Conservation (phyloP, 78 protist species). For the Dictyostelium citrinum region DNA sequence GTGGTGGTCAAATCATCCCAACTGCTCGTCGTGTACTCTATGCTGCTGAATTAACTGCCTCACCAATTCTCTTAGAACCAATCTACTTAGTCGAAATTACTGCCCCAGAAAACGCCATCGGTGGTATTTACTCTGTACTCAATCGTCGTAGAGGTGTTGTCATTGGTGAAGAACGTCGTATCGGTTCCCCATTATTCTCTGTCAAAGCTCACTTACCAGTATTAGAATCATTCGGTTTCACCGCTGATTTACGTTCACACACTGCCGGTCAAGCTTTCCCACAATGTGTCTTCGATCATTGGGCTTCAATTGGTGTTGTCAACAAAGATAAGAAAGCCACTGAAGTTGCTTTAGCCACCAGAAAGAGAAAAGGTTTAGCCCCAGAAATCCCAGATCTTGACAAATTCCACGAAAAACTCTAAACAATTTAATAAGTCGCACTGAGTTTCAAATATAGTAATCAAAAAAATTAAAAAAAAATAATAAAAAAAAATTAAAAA, state of each 20-base stretch:
- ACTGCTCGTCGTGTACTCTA: conserved; percentile 94
- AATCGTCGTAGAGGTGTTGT: conserved; percentile 95
- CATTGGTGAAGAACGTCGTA: conserved; percentile 91
- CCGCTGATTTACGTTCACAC: conserved; percentile 96
- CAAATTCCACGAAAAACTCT: not conserved
- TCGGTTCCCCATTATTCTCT: conserved; percentile 92
- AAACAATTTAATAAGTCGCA: not conserved
- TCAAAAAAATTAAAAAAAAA: no score
- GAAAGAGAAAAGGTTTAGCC: conserved; percentile 93
- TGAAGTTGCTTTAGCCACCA: conserved; percentile 75
- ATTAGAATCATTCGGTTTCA: conserved; percentile 99
- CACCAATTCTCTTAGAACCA: conserved; percentile 97
- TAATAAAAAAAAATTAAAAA: no score
- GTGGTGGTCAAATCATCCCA: conserved; percentile 97
- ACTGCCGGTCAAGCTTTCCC: conserved; percentile 99
- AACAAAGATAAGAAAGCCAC: conserved; percentile 37
- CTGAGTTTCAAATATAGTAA: no score
- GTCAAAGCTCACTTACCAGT: conserved; percentile 98
- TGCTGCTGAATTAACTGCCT: conserved; percentile 91
- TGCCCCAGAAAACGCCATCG: conserved; percentile 91
- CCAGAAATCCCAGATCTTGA: not conserved
- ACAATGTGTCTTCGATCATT: conserved; percentile 99
- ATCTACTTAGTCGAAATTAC: conserved; percentile 95
- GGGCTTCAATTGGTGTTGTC: conserved; percentile 92
- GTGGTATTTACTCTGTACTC: conserved; percentile 95